phyloP scores from a whole-genome alignment of 192 early-diverging fungal species.

The Coemansia sp. region DNA sequence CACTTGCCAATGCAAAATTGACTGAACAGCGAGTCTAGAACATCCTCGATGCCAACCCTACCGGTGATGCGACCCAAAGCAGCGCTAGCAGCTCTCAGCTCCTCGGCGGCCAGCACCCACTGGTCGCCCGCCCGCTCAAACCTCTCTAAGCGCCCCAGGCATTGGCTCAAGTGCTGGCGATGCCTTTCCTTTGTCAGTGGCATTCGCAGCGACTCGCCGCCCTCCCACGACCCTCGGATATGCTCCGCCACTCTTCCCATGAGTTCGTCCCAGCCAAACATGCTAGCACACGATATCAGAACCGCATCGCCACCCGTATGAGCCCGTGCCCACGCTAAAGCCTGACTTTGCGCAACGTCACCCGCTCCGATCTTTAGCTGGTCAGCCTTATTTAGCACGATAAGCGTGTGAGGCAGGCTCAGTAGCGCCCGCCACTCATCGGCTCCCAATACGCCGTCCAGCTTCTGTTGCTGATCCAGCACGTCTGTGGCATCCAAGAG shows the following conservation, averaged over 20 bases:
- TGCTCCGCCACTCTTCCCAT: constrained; percentile 23
- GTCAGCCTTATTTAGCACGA: constrained; percentile 69
- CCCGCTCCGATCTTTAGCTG: no score
- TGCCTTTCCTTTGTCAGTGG: constrained; percentile 70
- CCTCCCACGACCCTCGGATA: constrained; percentile 30
- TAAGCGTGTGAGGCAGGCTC: constrained; percentile 52
- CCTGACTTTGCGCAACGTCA: neutral
- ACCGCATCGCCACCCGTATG: neutral
- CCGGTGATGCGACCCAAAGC: constrained; percentile 73
- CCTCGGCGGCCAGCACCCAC: constrained; percentile 70
- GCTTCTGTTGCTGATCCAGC: neutral
- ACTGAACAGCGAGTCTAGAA: constrained; percentile 71
- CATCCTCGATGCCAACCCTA: constrained; percentile 67
- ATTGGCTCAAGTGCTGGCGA: constrained; percentile 61
- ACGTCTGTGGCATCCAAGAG: constrained; percentile 47
- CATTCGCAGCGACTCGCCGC: constrained; percentile 13
- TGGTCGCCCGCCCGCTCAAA: constrained; percentile 35
- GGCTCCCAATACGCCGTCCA: neutral
- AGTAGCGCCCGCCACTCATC: constrained; percentile 20
- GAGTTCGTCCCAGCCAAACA: constrained; percentile 27
- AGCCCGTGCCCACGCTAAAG: constrained; percentile 4
- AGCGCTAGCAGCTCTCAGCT: constrained; percentile 61
- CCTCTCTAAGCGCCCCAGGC: constrained; percentile 48
- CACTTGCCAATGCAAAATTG: constrained; percentile 80
- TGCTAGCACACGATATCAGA: constrained; percentile 27